A percentile compares a stretch with the other conserved stretches of the same genome.
These are phyloP conservation scores for Juglanconis juglandina DNA, from an alignment of 2,329 filamentous ascomycete species.

Conservation along the genomic window DNA sequence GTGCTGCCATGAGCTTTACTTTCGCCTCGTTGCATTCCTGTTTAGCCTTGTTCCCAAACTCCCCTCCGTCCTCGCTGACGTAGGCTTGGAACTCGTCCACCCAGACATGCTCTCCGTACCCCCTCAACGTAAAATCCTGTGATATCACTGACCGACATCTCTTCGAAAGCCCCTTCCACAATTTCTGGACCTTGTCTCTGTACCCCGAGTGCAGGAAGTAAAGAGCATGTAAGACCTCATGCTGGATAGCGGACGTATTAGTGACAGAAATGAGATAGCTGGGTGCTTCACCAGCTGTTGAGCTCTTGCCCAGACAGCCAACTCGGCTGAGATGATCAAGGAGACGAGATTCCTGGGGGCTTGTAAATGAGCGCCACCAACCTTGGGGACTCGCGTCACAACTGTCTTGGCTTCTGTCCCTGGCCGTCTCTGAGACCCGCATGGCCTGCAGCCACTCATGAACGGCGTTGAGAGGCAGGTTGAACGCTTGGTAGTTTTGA, in stretches of 20 bases:
- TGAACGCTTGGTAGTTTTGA: background rate
- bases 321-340: background rate
- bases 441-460: background rate
- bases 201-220: conserved; percentile 3
- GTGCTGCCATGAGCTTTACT: background rate
- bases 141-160: background rate
- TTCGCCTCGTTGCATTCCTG: background rate
- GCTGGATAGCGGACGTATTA: background rate
- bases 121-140: background rate
- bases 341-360: background rate
- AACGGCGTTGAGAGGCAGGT: background rate
- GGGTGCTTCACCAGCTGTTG: background rate
- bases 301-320: background rate
- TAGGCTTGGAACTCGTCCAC: conserved; percentile 7
- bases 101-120: conserved; percentile 3
- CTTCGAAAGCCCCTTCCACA: background rate
- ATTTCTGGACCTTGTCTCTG: background rate
- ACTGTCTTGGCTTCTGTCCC: no score
- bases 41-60: background rate
- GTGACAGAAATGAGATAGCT: conserved; percentile 3
- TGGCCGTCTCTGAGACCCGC: background rate
- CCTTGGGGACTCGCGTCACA: background rate
- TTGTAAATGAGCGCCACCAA: background rate
- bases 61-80: background rate
- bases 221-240: conserved; percentile 2